Percentiles rank a stretch among this genome's conserved stretches.
Conservation (phyloP, 2,329 filamentous ascomycete species). For the Xylariaceae sp. region DNA sequence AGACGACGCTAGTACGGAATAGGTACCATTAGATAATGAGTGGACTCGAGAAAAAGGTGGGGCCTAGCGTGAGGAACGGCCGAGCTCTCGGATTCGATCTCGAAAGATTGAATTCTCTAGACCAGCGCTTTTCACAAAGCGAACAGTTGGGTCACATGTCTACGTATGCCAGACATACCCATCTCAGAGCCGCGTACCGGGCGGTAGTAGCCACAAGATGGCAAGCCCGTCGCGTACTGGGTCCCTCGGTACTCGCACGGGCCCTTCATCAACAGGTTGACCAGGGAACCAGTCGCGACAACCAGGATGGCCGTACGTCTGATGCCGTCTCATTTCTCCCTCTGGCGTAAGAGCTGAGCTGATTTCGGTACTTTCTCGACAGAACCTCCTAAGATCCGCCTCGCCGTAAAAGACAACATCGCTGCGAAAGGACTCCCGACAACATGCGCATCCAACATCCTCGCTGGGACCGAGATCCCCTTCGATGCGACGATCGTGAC, state of each 20-base stretch:
- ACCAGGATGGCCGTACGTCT: constrained; percentile 4
- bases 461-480: constrained; percentile 66
- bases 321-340: not conserved
- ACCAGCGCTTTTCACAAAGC: constrained; percentile 6
- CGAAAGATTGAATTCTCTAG: not conserved
- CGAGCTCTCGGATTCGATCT: not conserved
- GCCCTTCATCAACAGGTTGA: constrained; percentile 16
- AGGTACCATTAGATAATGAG: not conserved
- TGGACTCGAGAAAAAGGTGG: not conserved
- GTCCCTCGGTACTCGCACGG: not conserved
- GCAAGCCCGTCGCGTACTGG: constrained; percentile 11
- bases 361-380: not conserved
- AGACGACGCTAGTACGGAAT: no score
- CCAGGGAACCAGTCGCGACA: not conserved
- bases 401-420: constrained; percentile 76
- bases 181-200: constrained; percentile 27
- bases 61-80: not conserved
- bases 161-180: constrained; percentile 31
- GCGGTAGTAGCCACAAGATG: constrained; percentile 24
- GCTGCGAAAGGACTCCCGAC: constrained; percentile 61
- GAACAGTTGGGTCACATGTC: constrained; percentile 31
- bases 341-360: not conserved
- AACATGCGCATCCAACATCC: constrained; percentile 75
- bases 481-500: constrained; percentile 77
- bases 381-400: constrained; percentile 19